Base-by-base conservation (phyloP, 306 rosid species). In the Styphnolobium japonicum region DNA sequence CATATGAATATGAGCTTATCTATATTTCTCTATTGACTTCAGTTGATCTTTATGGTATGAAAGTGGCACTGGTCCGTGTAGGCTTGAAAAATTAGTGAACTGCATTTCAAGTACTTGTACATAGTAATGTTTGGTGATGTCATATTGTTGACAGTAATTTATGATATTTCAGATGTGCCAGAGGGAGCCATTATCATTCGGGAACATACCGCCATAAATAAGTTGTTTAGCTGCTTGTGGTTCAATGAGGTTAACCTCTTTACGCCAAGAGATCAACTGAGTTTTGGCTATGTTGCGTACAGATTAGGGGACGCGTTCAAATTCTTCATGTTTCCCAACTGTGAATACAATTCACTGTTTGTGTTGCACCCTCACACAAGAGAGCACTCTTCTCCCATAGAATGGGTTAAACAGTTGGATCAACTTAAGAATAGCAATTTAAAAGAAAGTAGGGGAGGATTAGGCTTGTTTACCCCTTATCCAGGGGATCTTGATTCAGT, bases 181-280 rank as follows among this genome's bases (percentile, higher is more conserved):
- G 99, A 96, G 83, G 98, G 97, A 87, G 99, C 99, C 18, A 42
- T 95, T 29, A 93, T 96, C 56, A 61, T 93, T 70, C 89, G 97
- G 45, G 98, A 96, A 80, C 99, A 96, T 42, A 91, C 94, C 0
- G 84, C 82, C 2, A 88, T 89, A 77, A 91, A 84, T 31, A 86
- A 96, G 79, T 87, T 96, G 89, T 96, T 96, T 89, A 93, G 98
- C 87, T 96, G 98, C 83, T 80, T 96, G 89, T 96, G 98, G 99
- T 96, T 96, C 87, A 96, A 91, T 42, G 98, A 93, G 92, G 98
- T 96, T 58, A 81, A 93, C 88, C 97, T 91, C 85, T 91, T 96
- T 89, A 96, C 99, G 16, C 98, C 99, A 18, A 90, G 98, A 85
- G 99, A 96, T 84, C 99, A 96, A 85, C 89, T 96, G 86, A 93